Evolutionary conservation across 2,329 filamentous ascomycete genomes (phyloP).

Genomic region (Trichophyton equinum): DNA sequence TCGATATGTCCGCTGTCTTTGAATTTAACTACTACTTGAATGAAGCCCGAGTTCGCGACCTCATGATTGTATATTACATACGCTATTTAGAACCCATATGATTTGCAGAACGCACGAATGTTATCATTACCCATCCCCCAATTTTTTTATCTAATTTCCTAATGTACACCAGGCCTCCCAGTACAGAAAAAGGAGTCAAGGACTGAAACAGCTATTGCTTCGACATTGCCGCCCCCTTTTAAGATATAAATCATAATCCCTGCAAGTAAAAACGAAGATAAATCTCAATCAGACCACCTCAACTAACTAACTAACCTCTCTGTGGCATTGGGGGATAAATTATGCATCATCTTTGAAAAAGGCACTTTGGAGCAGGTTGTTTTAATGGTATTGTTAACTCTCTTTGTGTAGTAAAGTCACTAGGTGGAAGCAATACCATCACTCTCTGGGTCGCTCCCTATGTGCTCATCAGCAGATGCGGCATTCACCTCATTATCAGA

Average conservation of each 20-base stretch:
- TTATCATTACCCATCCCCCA: not conserved
- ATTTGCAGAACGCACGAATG: not conserved
- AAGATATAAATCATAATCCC: not conserved
- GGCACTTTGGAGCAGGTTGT: not conserved
- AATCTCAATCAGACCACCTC: not conserved
- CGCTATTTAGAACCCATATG: not conserved
- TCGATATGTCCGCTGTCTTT: too few relatives aligned
- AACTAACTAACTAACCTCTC: not conserved
- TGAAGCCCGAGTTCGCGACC: not conserved
- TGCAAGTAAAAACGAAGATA: not conserved
- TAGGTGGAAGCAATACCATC: not conserved
- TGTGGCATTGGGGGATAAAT: not conserved
- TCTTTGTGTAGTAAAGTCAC: not conserved
- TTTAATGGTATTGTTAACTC: not conserved
- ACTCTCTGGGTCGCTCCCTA: not conserved
- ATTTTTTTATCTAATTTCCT: slow-evolving; percentile 3
- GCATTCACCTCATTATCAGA: not conserved
- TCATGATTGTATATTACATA: not conserved
- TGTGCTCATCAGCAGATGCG: not conserved
- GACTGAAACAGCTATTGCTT: not conserved
- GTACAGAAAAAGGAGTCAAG: not conserved
- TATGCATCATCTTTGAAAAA: not conserved
- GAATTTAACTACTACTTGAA: too few relatives aligned
- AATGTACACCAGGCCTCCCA: not conserved
- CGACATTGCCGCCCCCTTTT: not conserved